Base-by-base conservation (phyloP, 1,139 yeast genomes). In the Pichia sp. region DNA sequence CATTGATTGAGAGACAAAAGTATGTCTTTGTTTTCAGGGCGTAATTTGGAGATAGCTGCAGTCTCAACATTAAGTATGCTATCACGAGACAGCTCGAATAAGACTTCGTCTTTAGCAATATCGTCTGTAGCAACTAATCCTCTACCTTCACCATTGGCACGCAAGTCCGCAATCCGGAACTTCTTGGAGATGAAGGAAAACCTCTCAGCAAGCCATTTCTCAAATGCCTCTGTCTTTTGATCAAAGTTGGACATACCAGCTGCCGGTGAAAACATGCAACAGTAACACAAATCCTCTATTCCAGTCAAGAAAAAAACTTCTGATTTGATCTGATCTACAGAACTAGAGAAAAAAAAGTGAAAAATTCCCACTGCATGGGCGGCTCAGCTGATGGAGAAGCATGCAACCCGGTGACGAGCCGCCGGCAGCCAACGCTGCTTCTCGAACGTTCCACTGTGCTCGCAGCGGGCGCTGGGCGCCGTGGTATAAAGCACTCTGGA, bases 71-170 rank as follows among this genome's bases (percentile, higher is more conserved):
- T 77, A 35, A 91, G 52, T 8, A 83, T 62, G 0, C 71, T 60
- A 1, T 60, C 54, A 43, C 86, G 64, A 0, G 96, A 94, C 19
- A 91, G 70, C 30, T 72, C 69, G 58, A 88, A 85, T 15, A 91
- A 61, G 1, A 66, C 65, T 47, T 84, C 94, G 44, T 70, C 81
- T 26, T 64, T 58, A 4, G 54, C 52, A 22, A 89, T 82, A 50
- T 78, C 79, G 26, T 72, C 73, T 1, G 54, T 46, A 0, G 96
- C 94, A 9, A 80, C 59, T 11, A 91, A 60, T 7, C 93, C 95
- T 31, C 96, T 70, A 14, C 97, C 97, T 59, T 84, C 88, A 36
- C 71, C 64, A 11, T 57, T 51, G 1, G 52, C 43, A 36, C 95
- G 66, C 36, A 74, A 67, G 59, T 89, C 95, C 2, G 65, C 69